Conservation (phyloP, 345 rosid species). For the Melastoma malabathricum region DNA sequence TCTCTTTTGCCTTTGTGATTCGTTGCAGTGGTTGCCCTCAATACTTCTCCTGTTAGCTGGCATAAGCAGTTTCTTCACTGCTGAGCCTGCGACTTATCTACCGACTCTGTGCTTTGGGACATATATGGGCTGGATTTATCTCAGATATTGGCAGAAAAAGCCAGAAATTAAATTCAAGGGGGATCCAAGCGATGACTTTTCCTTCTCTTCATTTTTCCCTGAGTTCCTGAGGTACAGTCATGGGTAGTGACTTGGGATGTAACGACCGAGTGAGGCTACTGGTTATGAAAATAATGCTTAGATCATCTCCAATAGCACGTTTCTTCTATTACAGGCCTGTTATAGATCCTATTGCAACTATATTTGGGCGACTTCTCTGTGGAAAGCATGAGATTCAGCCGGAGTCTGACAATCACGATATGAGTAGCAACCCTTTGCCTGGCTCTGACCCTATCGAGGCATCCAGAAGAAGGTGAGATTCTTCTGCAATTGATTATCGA, state of each 20-base stretch:
- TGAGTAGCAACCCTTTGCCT: conserved; percentile 61
- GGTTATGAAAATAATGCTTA: too few relatives aligned
- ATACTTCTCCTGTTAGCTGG: conserved; percentile 50
- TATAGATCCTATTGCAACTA: conserved; percentile 67
- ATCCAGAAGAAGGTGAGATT: conserved; percentile 74
- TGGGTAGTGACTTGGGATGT: too few relatives aligned
- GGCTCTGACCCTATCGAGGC: conserved; percentile 96
- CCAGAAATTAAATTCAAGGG: conserved; percentile 88
- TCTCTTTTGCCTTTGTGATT: background rate
- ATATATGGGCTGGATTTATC: conserved; percentile 85
- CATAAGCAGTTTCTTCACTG: conserved; percentile 62
- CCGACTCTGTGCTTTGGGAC: conserved; percentile 89
- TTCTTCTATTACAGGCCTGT: conserved; percentile 41
- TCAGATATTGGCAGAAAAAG: conserved; percentile 76
- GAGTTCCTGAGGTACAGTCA: conserved; percentile 46
- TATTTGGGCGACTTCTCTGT: conserved; percentile 75
- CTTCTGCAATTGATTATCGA: background rate
- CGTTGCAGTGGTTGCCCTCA: conserved; percentile 90
- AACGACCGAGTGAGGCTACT: too few relatives aligned
- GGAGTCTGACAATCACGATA: conserved; percentile 35
- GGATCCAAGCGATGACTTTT: conserved; percentile 89
- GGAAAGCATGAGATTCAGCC: conserved; percentile 43
- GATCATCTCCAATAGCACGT: background rate
- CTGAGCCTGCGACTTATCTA: conserved; percentile 62
- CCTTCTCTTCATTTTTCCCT: conserved; percentile 89